These are phyloP conservation scores for Aspergillus oerlinghausenensis DNA, from an alignment of 2,329 filamentous ascomycete genomes.

Conservation along the genomic window DNA sequence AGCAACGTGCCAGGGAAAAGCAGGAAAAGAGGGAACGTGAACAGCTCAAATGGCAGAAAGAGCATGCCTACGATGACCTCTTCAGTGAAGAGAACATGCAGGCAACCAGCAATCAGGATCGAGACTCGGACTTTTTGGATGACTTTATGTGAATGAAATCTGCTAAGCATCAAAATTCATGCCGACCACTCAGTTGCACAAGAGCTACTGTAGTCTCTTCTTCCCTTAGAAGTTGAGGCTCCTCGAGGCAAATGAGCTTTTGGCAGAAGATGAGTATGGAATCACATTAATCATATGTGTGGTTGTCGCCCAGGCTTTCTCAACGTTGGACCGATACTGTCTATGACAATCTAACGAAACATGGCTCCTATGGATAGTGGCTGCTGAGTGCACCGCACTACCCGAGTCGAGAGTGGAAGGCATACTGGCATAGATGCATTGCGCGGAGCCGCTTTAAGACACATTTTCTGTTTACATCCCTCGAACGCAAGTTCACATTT, in stretches of 20 bases:
- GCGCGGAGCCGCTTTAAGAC: not conserved
- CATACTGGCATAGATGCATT: not conserved
- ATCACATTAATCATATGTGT: too few relatives aligned
- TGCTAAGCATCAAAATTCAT: not conserved
- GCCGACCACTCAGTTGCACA: not conserved
- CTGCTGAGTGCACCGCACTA: not conserved
- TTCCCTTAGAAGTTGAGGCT: not conserved
- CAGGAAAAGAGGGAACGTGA: slow-evolving; percentile 65
- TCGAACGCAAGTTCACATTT: not conserved
- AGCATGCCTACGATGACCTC: slow-evolving; percentile 95
- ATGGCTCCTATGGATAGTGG: not conserved
- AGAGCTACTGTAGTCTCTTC: not conserved
- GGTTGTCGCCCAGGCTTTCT: not conserved
- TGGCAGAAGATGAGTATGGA: too few relatives aligned
- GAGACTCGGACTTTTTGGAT: slow-evolving; percentile 68
- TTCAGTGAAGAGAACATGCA: slow-evolving; percentile 79
- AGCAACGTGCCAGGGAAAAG: slow-evolving; percentile 38
- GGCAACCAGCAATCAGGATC: slow-evolving; percentile 77
- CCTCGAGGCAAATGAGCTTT: not conserved
- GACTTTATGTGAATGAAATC: slow-evolving; percentile 74
- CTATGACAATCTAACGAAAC: not conserved
- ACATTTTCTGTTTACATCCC: not conserved
- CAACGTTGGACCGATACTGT: not conserved
- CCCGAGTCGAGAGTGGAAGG: not conserved
- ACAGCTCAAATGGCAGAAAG: slow-evolving; percentile 88